A percentile compares a stretch with the other conserved stretches of the same genome.
phyloP scores from a whole-genome alignment of 768 basidiomycete species.

The Lentinus brumalis region DNA sequence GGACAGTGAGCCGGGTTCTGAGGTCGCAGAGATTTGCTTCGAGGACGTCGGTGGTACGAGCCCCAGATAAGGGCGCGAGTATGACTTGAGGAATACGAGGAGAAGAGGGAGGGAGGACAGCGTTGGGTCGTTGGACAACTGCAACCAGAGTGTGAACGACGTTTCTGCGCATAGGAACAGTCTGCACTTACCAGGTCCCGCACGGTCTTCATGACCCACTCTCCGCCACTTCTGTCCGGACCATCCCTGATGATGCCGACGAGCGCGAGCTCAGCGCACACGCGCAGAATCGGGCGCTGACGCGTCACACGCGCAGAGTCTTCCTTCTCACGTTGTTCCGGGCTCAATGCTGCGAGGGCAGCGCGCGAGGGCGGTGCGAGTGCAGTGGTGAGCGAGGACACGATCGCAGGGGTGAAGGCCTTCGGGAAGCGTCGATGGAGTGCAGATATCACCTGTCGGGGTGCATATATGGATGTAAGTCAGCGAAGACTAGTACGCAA shows the following conservation, averaged over 20 bases:
- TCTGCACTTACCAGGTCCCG: conserved; percentile 73
- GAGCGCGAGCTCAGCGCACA: conserved; percentile 88
- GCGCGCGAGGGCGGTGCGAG: conserved; percentile 62
- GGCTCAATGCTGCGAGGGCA: conserved; percentile 54
- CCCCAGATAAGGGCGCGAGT: conserved; percentile 87
- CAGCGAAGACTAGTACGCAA: neutral
- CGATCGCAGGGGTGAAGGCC: conserved; percentile 73
- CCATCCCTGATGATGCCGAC: conserved; percentile 81
- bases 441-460: conserved; percentile 75
- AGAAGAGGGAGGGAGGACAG: conserved; percentile 88
- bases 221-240: conserved; percentile 70
- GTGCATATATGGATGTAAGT: conserved; percentile 6
- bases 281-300: conserved; percentile 83
- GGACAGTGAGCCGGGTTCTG: conserved; percentile 61
- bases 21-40: conserved; percentile 59
- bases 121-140: conserved; percentile 88
- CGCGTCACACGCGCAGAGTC: conserved; percentile 75
- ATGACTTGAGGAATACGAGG: conserved; percentile 92
- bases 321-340: conserved; percentile 92
- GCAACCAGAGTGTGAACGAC: conserved; percentile 2
- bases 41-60: conserved; percentile 50
- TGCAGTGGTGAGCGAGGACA: conserved; percentile 58
- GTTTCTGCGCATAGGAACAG: conserved; percentile 2
- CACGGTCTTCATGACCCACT: conserved; percentile 86
- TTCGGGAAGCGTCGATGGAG: conserved; percentile 86